phyloP scores from a whole-genome alignment of 495 filamentous ascomycete genomes.

The Aspergillus nanangensis region DNA sequence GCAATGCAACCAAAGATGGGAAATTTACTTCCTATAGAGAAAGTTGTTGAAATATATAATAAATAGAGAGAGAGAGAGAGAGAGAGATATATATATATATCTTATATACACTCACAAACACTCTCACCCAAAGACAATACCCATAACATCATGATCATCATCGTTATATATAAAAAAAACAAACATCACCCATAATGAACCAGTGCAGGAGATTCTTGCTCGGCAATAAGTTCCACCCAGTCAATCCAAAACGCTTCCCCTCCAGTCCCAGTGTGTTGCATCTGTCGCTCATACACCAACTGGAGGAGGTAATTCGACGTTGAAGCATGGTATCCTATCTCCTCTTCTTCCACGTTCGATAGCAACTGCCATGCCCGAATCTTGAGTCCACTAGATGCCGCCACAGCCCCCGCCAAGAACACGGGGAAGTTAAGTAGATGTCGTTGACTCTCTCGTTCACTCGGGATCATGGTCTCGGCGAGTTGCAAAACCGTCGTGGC shows the following conservation, averaged over 20 bases:
- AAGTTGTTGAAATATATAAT: too few species aligned
- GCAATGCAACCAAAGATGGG: too few species aligned
- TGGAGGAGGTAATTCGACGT: conserved; percentile 46
- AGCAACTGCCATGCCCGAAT: conserved; percentile 47
- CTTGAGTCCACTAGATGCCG: conserved; percentile 38
- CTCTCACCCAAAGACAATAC: not conserved
- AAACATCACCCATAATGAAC: conserved; percentile 40
- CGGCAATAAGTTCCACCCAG: conserved; percentile 42
- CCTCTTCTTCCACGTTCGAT: conserved; percentile 43
- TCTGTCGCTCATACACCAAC: conserved; percentile 46
- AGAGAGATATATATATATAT: too few species aligned
- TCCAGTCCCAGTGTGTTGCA: conserved; percentile 27
- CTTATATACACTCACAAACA: too few species aligned
- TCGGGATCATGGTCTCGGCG: conserved; percentile 27
- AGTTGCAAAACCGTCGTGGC: conserved; percentile 41
- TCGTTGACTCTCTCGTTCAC: conserved; percentile 28
- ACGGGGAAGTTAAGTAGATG: conserved; percentile 52
- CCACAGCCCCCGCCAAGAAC: conserved; percentile 50
- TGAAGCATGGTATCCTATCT: conserved; percentile 45
- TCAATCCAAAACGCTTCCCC: conserved; percentile 37
- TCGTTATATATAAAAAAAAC: conserved; percentile 4
- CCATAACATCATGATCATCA: conserved; percentile 1
- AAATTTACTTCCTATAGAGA: too few species aligned
- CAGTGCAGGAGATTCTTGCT: conserved; percentile 35
- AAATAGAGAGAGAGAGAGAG: too few species aligned